These are phyloP conservation scores for Cucurbita ficifolia DNA, from an alignment of 306 rosid genomes.

Conservation along the genomic window DNA sequence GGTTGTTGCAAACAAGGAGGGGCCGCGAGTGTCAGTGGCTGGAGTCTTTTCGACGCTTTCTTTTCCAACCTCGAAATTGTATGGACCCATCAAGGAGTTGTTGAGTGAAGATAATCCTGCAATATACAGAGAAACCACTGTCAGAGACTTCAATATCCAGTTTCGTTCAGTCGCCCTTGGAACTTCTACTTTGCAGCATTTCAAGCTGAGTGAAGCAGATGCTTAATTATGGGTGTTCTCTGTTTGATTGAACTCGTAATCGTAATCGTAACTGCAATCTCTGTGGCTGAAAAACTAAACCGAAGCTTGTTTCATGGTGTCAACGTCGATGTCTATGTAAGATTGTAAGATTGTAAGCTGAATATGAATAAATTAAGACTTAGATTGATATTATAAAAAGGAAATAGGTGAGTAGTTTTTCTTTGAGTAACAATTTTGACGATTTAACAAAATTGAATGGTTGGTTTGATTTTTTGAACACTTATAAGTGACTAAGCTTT, in stretches of 20 bases:
- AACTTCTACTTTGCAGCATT: not conserved
- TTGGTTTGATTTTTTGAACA: no score
- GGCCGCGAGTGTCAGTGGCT: constrained; percentile 12
- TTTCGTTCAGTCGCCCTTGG: not conserved
- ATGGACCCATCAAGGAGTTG: constrained; percentile 10
- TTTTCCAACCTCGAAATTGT: not conserved
- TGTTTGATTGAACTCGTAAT: no score
- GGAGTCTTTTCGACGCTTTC: not conserved
- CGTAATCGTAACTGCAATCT: no score
- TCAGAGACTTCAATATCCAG: not conserved
- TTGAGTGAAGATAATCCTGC: constrained; percentile 1
- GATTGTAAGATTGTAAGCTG: no score
- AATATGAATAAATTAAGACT: no score
- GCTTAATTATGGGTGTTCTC: not conserved
- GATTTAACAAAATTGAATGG: no score
- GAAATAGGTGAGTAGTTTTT: no score
- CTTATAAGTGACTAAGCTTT: no score
- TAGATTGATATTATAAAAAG: no score
- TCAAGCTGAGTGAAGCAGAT: not conserved
- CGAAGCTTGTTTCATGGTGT: not conserved
- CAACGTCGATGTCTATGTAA: no score
- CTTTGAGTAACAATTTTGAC: no score
- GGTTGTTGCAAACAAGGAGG: constrained; percentile 2
- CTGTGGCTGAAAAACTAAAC: not conserved
- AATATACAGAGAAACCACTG: not conserved